Percentiles rank a stretch among this genome's conserved stretches.
Evolutionary conservation across 768 basidiomycete genomes (phyloP).

Genomic region (Kwoniella botswanensis): DNA sequence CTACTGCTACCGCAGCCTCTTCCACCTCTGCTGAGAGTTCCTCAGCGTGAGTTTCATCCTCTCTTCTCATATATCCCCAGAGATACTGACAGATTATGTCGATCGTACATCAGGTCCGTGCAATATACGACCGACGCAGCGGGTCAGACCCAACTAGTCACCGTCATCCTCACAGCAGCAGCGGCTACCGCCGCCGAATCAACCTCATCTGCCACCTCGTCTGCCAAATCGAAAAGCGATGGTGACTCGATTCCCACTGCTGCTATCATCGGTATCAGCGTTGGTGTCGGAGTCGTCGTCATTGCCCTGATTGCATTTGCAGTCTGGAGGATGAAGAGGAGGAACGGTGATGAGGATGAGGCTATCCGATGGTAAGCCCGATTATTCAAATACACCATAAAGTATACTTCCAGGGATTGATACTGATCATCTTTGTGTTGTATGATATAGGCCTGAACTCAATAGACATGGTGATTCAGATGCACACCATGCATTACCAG

Average conservation of each 20-base stretch:
- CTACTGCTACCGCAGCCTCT: not conserved
- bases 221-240: slow-evolving; percentile 17
- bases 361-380: slow-evolving; percentile 53
- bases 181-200: slow-evolving; percentile 29
- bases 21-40: slow-evolving; percentile 8
- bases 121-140: slow-evolving; percentile 39
- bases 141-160: slow-evolving; percentile 43
- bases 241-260: slow-evolving; percentile 38
- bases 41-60: not conserved
- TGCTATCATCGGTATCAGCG: slow-evolving; percentile 54
- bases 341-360: slow-evolving; percentile 52
- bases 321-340: slow-evolving; percentile 54
- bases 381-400: too few species aligned
- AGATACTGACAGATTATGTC: not conserved
- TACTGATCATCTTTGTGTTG: not conserved
- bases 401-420: too few species aligned
- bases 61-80: not conserved
- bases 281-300: slow-evolving; percentile 51
- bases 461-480: slow-evolving; percentile 55
- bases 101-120: slow-evolving; percentile 9
- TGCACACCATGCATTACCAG: slow-evolving; percentile 54
- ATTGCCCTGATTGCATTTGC: slow-evolving; percentile 47
- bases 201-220: slow-evolving; percentile 24
- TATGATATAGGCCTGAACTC: slow-evolving; percentile 49
- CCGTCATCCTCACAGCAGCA: slow-evolving; percentile 44